phyloP scores from a whole-genome alignment of 352 stramenopile genomes.

The Pilasporangium apinafurcum region DNA sequence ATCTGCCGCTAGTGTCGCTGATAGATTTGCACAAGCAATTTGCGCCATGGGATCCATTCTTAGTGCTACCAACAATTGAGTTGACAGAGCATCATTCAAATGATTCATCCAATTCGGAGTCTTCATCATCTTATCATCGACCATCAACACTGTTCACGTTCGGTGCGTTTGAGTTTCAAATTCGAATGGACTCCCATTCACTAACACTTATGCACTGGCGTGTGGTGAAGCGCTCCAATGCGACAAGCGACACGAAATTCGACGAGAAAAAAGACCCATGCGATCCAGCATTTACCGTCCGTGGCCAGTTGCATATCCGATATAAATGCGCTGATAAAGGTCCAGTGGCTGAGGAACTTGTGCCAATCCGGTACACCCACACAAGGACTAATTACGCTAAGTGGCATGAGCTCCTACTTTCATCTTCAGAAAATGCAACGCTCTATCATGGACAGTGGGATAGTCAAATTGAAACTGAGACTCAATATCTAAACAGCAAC shows the following conservation, averaged over 20 bases:
- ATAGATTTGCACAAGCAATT: constrained; percentile 36
- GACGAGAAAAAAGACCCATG: neutral
- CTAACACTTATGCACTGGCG: constrained; percentile 28
- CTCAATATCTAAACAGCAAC: no score
- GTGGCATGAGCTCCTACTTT: constrained; percentile 10
- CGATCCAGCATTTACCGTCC: constrained; percentile 8
- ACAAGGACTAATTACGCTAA: neutral
- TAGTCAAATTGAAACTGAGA: no score
- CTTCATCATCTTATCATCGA: constrained; percentile 21
- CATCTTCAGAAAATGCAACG: no score
- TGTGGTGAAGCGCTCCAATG: constrained; percentile 10
- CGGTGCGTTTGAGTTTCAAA: constrained; percentile 21
- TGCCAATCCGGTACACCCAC: constrained; percentile 9
- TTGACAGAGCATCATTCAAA: constrained; percentile 2
- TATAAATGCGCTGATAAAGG: constrained; percentile 3
- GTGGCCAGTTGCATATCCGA: constrained; percentile 5
- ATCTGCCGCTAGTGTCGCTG: constrained; percentile 25
- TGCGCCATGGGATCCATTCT: constrained; percentile 26
- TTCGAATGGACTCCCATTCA: constrained; percentile 15
- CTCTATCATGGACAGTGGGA: no score
- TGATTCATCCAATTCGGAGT: constrained; percentile 23
- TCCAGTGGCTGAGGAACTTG: constrained; percentile 2
- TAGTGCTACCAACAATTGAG: neutral
- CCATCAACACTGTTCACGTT: constrained; percentile 24
- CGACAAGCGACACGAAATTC: neutral